Evolutionary conservation across 352 stramenopile species (phyloP), one percentile per base, ranked within the genome.

Genomic region (Globisporangium uncinulatum): DNA sequence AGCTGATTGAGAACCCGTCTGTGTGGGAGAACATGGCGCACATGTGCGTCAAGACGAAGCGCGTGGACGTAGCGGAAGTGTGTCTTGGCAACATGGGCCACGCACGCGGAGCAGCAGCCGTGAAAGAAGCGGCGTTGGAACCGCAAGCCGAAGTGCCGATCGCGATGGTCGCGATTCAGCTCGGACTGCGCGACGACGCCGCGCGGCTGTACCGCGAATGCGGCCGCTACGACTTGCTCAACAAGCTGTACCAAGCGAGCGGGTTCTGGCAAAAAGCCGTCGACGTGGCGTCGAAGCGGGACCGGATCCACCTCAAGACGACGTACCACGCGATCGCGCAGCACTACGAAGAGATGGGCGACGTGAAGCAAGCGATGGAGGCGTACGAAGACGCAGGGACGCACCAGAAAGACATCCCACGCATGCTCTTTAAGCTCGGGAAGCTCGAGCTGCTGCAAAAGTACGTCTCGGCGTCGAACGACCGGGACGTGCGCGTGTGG

Each of bases 1-100:
- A 97, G 67, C 71, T 96, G 21, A 97, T 98, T 60, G 80, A 97
- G 47, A 97, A 90, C 58, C 65, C 87, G 15, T 89, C 79, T 0
- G 95, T 98, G 24, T 98, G 95, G 95, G 86, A 97, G 54, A 98
- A 98, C 66, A 97, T 98, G 88, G 94, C 92, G 17, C 86, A 95
- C 50, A 98, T 97, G 83, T 98, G 94, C 66, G 90, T 98, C 54
- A 97, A 98, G 67, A 98, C 90, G 31, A 97, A 96, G 66, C 83
- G 93, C 0, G 72, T 98, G 17, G 94, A 98, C 62, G 89, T 98
- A 4, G 90, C 92, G 2, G 83, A 98, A 66, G 82, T 98, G 10
- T 98, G 95, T 63, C 72, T 98, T 3, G 86, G 86, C 2, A 97
- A 98, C 62, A 98, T 98, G 94, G 90, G 90, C 6, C 88, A 98